phyloP scores from a whole-genome alignment of 2,329 filamentous ascomycete genomes.

The Fusarium circinatum region DNA sequence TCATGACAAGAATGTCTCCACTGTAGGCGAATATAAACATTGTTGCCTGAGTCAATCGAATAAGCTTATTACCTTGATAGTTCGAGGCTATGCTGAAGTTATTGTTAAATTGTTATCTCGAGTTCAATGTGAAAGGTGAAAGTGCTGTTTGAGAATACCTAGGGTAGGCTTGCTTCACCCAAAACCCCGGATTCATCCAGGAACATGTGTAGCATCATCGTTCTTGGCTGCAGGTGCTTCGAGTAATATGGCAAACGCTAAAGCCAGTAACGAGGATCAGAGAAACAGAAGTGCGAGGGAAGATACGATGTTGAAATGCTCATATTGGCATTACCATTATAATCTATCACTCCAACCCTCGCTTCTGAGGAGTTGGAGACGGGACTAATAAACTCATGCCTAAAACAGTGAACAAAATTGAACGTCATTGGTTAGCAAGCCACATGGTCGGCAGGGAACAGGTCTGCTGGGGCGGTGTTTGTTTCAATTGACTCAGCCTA shows the following conservation, averaged over 20 bases:
- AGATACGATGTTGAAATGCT: slow-evolving; percentile 1
- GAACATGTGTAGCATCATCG: not conserved
- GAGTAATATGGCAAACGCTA: not conserved
- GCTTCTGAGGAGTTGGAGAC: not conserved
- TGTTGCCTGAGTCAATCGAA: not conserved
- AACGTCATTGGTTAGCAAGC: not conserved
- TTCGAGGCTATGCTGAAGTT: not conserved
- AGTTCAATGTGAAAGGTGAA: not conserved
- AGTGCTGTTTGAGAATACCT: not conserved
- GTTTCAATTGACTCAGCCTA: not conserved
- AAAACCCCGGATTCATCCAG: not conserved
- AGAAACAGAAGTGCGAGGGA: not conserved
- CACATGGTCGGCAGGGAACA: not conserved
- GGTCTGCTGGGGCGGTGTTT: not conserved
- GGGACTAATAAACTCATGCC: not conserved
- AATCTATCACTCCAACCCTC: not conserved
- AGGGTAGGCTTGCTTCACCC: not conserved
- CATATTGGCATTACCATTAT: not conserved
- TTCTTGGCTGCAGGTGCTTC: not conserved
- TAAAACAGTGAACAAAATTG: not conserved
- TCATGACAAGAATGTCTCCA: not conserved
- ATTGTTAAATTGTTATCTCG: not conserved
- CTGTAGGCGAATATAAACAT: not conserved
- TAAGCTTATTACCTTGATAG: not conserved
- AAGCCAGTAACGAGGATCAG: not conserved